A percentile compares a stretch with the other conserved stretches of the same genome.
These are phyloP conservation scores for Hericium alpestre DNA, from an alignment of 768 basidiomycete genomes.

Conservation along the genomic window DNA sequence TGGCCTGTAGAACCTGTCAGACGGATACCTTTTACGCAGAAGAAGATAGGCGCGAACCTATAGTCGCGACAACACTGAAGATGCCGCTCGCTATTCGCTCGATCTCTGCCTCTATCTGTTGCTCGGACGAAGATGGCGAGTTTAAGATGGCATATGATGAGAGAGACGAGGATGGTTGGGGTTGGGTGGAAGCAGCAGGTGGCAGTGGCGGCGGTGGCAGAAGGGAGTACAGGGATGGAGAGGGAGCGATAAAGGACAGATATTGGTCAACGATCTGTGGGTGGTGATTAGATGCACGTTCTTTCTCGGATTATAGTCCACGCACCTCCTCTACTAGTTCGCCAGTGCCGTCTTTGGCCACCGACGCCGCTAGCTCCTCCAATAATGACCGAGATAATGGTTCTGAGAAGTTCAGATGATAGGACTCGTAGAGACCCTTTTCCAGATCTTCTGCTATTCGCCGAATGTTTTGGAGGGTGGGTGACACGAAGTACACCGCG, in stretches of 20 bases:
- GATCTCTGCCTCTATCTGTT: slow-evolving; percentile 86
- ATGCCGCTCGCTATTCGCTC: slow-evolving; percentile 85
- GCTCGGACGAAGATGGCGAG: slow-evolving; percentile 81
- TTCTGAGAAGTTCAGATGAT: slow-evolving; percentile 91
- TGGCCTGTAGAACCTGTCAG: slow-evolving; percentile 43
- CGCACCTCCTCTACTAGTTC: slow-evolving; percentile 71
- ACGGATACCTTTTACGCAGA: not conserved
- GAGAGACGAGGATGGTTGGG: slow-evolving; percentile 23
- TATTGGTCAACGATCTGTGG: slow-evolving; percentile 88
- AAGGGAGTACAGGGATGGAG: slow-evolving; percentile 86
- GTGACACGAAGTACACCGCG: slow-evolving; percentile 92
- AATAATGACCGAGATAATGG: slow-evolving; percentile 79
- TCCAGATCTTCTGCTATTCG: slow-evolving; percentile 91
- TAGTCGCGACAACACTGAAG: slow-evolving; percentile 83
- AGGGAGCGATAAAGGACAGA: slow-evolving; percentile 90
- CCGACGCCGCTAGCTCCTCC: slow-evolving; percentile 86
- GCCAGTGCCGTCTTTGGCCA: slow-evolving; percentile 74
- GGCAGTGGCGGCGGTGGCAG: slow-evolving; percentile 45
- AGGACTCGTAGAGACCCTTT: slow-evolving; percentile 83
- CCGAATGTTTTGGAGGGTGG: slow-evolving; percentile 74
- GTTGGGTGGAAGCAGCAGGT: slow-evolving; percentile 24
- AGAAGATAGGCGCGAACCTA: slow-evolving; percentile 39
- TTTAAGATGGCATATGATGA: slow-evolving; percentile 84
- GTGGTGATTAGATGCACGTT: slow-evolving; percentile 10
- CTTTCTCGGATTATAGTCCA: not conserved